A percentile compares a stretch with the other conserved stretches of the same genome.
phyloP scores from a whole-genome alignment of 306 rosid genomes.

The Trichosanthes cucumerina region DNA sequence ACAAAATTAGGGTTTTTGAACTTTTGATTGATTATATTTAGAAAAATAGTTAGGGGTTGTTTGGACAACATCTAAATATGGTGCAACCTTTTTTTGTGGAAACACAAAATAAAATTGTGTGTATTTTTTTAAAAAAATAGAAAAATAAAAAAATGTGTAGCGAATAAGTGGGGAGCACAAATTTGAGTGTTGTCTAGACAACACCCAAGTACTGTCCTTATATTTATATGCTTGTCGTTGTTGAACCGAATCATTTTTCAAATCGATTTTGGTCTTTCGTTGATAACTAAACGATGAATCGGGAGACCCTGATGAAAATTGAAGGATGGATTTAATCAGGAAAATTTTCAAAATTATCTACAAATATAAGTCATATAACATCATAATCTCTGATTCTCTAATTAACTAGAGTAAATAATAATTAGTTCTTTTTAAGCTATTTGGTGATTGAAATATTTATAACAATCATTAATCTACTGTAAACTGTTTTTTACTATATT shows the following conservation, averaged over 20 bases:
- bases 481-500: background rate
- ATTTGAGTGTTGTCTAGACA: too few relatives aligned
- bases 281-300: background rate
- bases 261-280: background rate
- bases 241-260: background rate
- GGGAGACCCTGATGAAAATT: background rate
- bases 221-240: background rate
- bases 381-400: background rate
- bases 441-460: background rate
- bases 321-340: background rate
- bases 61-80: too few relatives aligned
- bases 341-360: too few relatives aligned
- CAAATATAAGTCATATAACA: background rate
- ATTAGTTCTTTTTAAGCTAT: background rate
- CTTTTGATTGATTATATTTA: background rate
- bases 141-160: too few relatives aligned
- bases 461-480: background rate
- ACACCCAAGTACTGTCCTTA: too few relatives aligned
- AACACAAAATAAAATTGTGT: too few relatives aligned
- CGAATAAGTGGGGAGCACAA: too few relatives aligned
- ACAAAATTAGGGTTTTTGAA: background rate
- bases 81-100: too few relatives aligned
- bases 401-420: background rate
- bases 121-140: too few relatives aligned
- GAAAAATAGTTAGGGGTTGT: too few relatives aligned